Evolutionary conservation across 163 green algal genomes (phyloP).

Genomic region (Botryococcus braunii): DNA sequence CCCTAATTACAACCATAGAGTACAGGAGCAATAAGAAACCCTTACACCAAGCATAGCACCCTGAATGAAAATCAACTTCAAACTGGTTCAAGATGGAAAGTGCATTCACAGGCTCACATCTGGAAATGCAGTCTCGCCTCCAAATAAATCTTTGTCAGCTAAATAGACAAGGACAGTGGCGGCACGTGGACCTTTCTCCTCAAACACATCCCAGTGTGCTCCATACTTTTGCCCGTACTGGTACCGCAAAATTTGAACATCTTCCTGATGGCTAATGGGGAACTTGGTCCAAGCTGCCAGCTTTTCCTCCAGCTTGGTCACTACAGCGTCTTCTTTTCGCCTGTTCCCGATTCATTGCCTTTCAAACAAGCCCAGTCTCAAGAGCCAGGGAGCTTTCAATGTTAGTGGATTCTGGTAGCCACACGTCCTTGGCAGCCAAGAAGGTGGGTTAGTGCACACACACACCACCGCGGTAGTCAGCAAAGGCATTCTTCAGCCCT

Average conservation of each 20-base stretch:
- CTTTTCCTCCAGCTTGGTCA: slow-evolving; percentile 49
- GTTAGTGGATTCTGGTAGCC: too few relatives aligned
- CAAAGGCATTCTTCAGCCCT: too few relatives aligned
- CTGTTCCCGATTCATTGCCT: too few relatives aligned
- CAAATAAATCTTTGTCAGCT: slow-evolving; percentile 19
- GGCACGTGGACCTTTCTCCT: slow-evolving; percentile 36
- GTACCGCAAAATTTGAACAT: slow-evolving; percentile 76
- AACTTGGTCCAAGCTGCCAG: slow-evolving; percentile 56
- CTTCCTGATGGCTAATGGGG: slow-evolving; percentile 57
- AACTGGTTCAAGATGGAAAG: too few relatives aligned
- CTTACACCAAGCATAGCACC: too few relatives aligned
- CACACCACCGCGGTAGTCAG: too few relatives aligned
- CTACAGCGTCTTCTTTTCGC: slow-evolving; percentile 41
- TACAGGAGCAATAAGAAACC: too few relatives aligned
- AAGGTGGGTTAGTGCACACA: not conserved
- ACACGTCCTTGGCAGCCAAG: too few relatives aligned
- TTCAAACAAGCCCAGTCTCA: too few relatives aligned
- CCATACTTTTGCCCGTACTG: slow-evolving; percentile 64
- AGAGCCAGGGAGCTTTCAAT: too few relatives aligned
- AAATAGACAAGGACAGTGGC: slow-evolving; percentile 63
- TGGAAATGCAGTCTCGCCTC: slow-evolving; percentile 75
- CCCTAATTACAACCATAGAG: too few relatives aligned
- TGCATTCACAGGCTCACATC: slow-evolving; percentile 14
- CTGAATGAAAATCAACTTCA: too few relatives aligned
- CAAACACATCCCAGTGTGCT: slow-evolving; percentile 54